Percentiles rank a stretch among this genome's conserved stretches.
Conservation (phyloP, 2,329 filamentous ascomycete genomes). For the Mycogone perniciosa region DNA sequence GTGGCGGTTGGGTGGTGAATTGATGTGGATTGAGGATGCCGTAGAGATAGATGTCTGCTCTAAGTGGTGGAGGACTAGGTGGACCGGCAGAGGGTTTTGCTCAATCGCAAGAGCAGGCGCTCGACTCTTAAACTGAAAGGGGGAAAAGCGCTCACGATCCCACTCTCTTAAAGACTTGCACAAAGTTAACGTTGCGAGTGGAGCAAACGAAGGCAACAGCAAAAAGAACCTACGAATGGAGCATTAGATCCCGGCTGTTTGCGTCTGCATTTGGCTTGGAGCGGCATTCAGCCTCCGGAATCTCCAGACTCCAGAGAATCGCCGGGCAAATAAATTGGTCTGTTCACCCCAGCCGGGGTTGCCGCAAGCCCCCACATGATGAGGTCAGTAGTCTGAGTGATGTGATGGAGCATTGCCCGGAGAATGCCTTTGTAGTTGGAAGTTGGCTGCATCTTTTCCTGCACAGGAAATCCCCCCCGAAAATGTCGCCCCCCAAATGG, state of each 20-base stretch:
- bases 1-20: constrained; percentile 6
- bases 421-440: constrained; percentile 4
- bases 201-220: constrained; percentile 11
- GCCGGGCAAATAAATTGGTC: neutral
- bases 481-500: no score
- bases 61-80: neutral
- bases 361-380: constrained; percentile 9
- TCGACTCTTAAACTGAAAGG: neutral
- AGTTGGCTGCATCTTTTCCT: neutral
- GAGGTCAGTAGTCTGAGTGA: constrained; percentile 7
- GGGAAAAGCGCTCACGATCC: neutral
- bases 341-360: constrained; percentile 11
- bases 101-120: neutral
- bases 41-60: neutral
- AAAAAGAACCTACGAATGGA: constrained; percentile 2
- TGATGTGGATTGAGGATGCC: neutral
- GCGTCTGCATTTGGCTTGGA: constrained; percentile 8
- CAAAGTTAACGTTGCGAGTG: neutral
- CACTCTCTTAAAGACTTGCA: no score
- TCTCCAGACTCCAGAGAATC: constrained; percentile 4
- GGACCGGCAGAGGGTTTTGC: neutral
- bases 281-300: constrained; percentile 4
- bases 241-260: constrained; percentile 1
- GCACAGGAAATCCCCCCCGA: neutral
- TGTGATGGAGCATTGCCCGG: constrained; percentile 3